Evolutionary conservation across 441 rosid genomes (phyloP), one percentile per base, ranked within the genome.

Genomic region (Raphanus hybrid): DNA sequence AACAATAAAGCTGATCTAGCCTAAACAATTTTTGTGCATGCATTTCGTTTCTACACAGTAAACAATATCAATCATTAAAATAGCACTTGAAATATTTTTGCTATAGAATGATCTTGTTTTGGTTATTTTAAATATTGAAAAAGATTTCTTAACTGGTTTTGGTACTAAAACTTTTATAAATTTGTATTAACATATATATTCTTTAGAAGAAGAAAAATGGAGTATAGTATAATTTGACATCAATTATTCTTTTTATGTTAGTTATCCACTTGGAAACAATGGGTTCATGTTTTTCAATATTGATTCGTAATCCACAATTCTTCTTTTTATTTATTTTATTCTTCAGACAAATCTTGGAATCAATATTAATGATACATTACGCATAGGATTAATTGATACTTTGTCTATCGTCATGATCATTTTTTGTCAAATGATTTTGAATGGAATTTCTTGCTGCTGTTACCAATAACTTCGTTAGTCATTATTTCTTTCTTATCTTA

Each of bases 201-300:
- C 8, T 43, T 1, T 8, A 39, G 32, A 67, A 54, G 23, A 54
- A 54, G 18, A 23, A 7, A 54, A 54, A 54, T 54, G 59, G 26
- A 54, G 26, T 15, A 7, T 54, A 54, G 11, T 54, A 54, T 10
- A 54, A 23, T 23, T 15, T 54, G 26, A 54, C 59, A 54, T 54
- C 18, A 16, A 54, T 54, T 54, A 8, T 54, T 54, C 4, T 54
- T 52, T 54, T 54, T 54, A 14, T 2, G 16, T 54, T 15, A 54
- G 26, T 54, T 73, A 27, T 27, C 70, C 81, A 78, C 81, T 73
- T 4, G 26, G 2, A 72, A 73, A 26, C 59, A 35, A 73, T 48
- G 70, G 69, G 52, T 78, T 23, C 70, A 54, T 3, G 20, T 6
- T 15, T 15, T 54, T 15, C 10, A 54, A 54, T 54, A 54, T 54